Conservation (phyloP, 108 stramenopile species). For the Epithemia pelagica region DNA sequence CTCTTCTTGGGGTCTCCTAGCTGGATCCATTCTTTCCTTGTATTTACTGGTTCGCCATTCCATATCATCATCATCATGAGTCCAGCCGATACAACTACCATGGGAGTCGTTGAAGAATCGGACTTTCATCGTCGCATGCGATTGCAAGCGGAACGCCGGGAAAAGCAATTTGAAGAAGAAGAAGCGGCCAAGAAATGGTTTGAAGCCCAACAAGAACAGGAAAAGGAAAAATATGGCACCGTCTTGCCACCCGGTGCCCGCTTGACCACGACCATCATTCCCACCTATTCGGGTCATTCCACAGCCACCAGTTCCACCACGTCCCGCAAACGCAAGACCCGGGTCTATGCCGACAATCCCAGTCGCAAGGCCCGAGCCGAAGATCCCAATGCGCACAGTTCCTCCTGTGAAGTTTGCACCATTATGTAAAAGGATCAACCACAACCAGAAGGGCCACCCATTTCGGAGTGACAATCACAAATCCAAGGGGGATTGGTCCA, state of each 20-base stretch:
- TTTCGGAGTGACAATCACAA: no score
- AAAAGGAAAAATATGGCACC: conserved; percentile 9
- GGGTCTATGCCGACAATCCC: neutral
- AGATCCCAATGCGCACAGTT: neutral
- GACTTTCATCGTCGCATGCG: neutral
- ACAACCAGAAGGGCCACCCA: no score
- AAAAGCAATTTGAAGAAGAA: neutral
- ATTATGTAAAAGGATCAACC: no score
- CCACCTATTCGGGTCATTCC: neutral
- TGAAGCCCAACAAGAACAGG: conserved; percentile 11
- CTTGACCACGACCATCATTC: neutral
- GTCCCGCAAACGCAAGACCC: neutral
- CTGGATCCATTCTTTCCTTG: no score
- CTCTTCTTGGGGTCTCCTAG: no score
- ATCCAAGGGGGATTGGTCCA: no score
- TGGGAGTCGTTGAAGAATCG: neutral
- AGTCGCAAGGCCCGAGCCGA: neutral
- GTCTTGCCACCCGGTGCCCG: conserved; percentile 15
- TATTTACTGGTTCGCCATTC: no score
- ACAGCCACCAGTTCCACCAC: neutral
- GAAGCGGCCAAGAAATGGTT: conserved; percentile 18
- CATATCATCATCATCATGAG: neutral
- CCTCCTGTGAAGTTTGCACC: neutral
- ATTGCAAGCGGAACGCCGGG: neutral
- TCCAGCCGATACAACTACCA: neutral